Evolutionary conservation across 345 rosid genomes (phyloP).

Genomic region (Populus deltoides): DNA sequence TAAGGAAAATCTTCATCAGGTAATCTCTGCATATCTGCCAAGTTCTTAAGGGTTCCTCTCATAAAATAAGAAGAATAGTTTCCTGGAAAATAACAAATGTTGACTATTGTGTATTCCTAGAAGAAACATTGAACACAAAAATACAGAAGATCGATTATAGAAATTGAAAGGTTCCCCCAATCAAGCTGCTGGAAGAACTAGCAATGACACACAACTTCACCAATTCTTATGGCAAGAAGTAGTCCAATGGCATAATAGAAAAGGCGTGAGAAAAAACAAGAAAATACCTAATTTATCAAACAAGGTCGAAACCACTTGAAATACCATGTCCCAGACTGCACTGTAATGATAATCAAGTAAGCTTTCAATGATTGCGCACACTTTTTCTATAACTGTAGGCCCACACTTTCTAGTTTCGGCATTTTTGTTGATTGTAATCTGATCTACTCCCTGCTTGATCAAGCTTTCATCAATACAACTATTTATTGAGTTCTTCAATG

Average conservation of each 20-base stretch:
- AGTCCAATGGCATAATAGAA: not conserved
- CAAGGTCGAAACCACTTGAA: conserved; percentile 73
- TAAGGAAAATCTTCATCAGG: conserved; percentile 82
- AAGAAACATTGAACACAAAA: not conserved
- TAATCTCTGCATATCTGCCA: conserved; percentile 76
- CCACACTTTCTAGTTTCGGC: conserved; percentile 47
- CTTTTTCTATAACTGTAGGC: conserved; percentile 74
- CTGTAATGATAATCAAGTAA: conserved; percentile 75
- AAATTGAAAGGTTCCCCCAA: not conserved
- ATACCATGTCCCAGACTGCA: conserved; percentile 78
- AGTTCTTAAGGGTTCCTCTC: conserved; percentile 70
- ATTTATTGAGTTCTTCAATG: conserved; percentile 64
- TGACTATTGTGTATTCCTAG: not conserved
- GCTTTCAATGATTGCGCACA: conserved; percentile 73
- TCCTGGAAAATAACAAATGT: conserved; percentile 37
- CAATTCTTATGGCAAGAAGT: not conserved
- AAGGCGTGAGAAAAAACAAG: not conserved
- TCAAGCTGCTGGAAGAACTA: not conserved
- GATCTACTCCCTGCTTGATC: conserved; percentile 69
- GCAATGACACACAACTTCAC: too few relatives aligned
- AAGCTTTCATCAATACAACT: conserved; percentile 72
- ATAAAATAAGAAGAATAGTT: conserved; percentile 66
- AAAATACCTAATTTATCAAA: conserved; percentile 75
- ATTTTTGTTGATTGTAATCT: conserved; percentile 36
- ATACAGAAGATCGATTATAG: not conserved